These are phyloP conservation scores for Trichoderma arundinaceum DNA, from an alignment of 2,329 filamentous ascomycete species.

Conservation along the genomic window DNA sequence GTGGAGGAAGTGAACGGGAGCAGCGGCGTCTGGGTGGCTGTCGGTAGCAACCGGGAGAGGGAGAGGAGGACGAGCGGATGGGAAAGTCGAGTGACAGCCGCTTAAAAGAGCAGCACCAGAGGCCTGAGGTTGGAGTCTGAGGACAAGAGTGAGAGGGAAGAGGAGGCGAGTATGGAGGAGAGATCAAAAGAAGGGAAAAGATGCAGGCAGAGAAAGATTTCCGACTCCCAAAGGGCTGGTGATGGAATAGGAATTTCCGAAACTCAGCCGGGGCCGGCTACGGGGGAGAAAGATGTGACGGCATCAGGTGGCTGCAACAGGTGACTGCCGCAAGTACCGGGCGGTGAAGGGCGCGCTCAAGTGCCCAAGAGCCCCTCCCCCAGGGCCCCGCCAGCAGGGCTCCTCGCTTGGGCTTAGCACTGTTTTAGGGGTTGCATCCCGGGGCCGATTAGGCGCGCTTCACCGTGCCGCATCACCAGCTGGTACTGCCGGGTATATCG, in stretches of 20 bases:
- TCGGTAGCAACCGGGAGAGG: slow-evolving; percentile 18
- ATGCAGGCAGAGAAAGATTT: neutral
- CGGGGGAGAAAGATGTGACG: slow-evolving; percentile 31
- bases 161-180: no score
- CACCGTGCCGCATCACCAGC: neutral
- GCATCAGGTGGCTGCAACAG: slow-evolving; percentile 35
- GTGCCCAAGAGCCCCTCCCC: neutral
- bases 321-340: slow-evolving; percentile 28
- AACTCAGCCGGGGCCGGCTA: slow-evolving; percentile 23
- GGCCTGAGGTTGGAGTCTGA: slow-evolving; percentile 2
- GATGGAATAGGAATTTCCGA: slow-evolving; percentile 23
- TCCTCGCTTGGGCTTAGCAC: slow-evolving; percentile 3
- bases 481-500: neutral
- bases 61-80: neutral
- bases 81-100: neutral
- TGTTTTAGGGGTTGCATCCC: slow-evolving; percentile 4
- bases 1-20: neutral
- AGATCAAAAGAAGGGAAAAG: neutral
- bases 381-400: slow-evolving; percentile 18
- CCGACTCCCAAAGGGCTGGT: neutral
- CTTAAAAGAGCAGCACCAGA: neutral
- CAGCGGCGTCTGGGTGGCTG: neutral
- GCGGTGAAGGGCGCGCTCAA: slow-evolving; percentile 5
- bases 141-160: neutral
- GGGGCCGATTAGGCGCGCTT: neutral